Conservation (phyloP, 139 green algal genomes). For the Auxenochlorella protothecoides region DNA sequence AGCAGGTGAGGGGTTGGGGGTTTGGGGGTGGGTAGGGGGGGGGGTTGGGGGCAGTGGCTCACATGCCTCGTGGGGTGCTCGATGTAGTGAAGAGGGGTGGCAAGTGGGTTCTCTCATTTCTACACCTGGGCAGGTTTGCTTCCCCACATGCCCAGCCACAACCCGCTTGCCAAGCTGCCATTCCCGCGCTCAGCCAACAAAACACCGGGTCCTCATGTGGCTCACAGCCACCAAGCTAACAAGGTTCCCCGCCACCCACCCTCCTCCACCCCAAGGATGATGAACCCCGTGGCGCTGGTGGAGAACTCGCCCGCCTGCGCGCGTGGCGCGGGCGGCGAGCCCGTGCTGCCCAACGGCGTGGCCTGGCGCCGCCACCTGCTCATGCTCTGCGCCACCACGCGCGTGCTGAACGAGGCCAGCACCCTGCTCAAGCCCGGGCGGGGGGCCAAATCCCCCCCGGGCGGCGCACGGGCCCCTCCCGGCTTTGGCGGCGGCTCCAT, state of each 20-base stretch:
- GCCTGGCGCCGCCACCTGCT: conserved; percentile 63
- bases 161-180: too few relatives aligned
- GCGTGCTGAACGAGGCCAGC: conserved; percentile 64
- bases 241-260: background rate
- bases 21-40: background rate
- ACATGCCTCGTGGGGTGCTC: background rate
- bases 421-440: conserved; percentile 34
- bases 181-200: too few relatives aligned
- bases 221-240: too few relatives aligned
- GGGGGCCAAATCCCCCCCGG: background rate
- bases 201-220: too few relatives aligned
- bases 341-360: conserved; percentile 59
- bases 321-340: conserved; percentile 44
- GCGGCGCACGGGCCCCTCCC: conserved; percentile 1
- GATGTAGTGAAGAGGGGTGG: too few relatives aligned
- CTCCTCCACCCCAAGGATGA: conserved; percentile 27
- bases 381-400: conserved; percentile 60
- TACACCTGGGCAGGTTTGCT: too few relatives aligned
- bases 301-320: conserved; percentile 61
- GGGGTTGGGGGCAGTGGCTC: background rate
- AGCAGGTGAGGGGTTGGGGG: background rate
- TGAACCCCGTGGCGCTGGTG: conserved; percentile 59
- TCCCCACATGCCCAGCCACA: too few relatives aligned
- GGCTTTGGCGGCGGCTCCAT: background rate
- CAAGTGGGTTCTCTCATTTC: too few relatives aligned